These are phyloP conservation scores for Bauhinia variegata DNA, from an alignment of 306 rosid species.

Conservation along the genomic window DNA sequence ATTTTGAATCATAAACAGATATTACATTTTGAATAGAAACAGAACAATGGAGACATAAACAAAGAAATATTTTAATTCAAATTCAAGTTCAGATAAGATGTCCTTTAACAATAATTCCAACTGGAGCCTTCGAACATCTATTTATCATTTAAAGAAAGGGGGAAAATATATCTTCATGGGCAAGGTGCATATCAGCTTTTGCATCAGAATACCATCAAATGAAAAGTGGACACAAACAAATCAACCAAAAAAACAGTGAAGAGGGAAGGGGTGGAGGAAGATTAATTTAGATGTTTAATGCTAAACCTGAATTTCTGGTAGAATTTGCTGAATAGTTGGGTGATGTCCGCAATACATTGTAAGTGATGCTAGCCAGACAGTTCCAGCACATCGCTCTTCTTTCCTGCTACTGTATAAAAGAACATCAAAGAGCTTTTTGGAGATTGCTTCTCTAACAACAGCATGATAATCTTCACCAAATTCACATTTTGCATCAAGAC, in stretches of 20 bases:
- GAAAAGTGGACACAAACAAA: constrained; percentile 13
- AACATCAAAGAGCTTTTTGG: constrained; percentile 80
- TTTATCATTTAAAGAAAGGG: constrained; percentile 1
- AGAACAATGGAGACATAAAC: too few relatives aligned
- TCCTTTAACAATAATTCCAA: constrained; percentile 18
- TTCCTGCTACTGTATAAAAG: constrained; percentile 90
- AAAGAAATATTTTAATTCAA: neutral
- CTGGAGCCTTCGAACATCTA: neutral
- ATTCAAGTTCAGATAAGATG: neutral
- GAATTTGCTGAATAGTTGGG: constrained; percentile 75
- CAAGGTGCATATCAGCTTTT: constrained; percentile 8
- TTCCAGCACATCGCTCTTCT: constrained; percentile 97
- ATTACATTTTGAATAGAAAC: too few relatives aligned
- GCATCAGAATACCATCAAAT: constrained; percentile 25
- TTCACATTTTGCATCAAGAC: constrained; percentile 41
- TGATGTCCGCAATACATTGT: constrained; percentile 88
- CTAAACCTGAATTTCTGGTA: constrained; percentile 97
- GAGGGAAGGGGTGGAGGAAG: neutral
- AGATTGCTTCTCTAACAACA: constrained; percentile 68
- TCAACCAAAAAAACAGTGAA: neutral
- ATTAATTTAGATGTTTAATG: constrained; percentile 14
- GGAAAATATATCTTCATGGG: neutral
- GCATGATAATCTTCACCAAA: constrained; percentile 59
- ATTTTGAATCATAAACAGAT: too few relatives aligned
- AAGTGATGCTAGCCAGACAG: constrained; percentile 92